Base-by-base conservation (phyloP, 1,284 basidiomycete genomes). In the Papiliotrema nemorosa region DNA sequence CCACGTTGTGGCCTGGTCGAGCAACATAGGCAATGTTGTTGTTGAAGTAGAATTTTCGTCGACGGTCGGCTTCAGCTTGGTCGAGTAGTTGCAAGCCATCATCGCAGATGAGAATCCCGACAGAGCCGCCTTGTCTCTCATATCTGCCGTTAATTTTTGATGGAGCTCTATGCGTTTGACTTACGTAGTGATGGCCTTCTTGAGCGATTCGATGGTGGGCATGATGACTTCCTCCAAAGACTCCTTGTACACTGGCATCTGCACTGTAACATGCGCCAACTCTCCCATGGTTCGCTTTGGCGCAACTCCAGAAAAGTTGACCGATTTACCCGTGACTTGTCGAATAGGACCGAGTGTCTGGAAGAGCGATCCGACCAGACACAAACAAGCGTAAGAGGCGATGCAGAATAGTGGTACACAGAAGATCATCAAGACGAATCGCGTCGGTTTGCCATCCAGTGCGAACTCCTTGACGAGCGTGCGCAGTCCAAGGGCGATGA, bases 11-110 rank as follows among this genome's bases (percentile, higher is more conserved):
- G 43, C 79, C 79, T 4, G 89, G 88, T 44, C 89, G 82, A 18
- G 88, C 85, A 47, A 89, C 85, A 83, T 86, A 90, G 27, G 85
- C 87, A 59, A 90, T 86, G 63, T 84, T 85, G 66, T 90, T 86
- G 42, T 84, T 82, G 25, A 86, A 82, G 63, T 90, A 91, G 69
- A 85, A 90, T n/a, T 81, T 75, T 37, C 84, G 82, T 24, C 89
- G 82, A 41, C 81, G 80, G 35, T 83, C 78, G 27, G 82, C 81
- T 51, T 88, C 85, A 40, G 80, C 80, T n/a, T 79, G 77, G 49
- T 77, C 73, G 58, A 90, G 74, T 5, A 83, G 59, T 65, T 84
- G 81, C 62, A 86, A 72, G 45, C 88, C 89, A 67, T 89, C 81
- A 61, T 69, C 64, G 36, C 56, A 68, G 25, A 70, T 49, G 38